Percentiles rank a stretch among this genome's conserved stretches.
Evolutionary conservation across 2,329 filamentous ascomycete genomes (phyloP).

Genomic region (Claviceps spartinae): DNA sequence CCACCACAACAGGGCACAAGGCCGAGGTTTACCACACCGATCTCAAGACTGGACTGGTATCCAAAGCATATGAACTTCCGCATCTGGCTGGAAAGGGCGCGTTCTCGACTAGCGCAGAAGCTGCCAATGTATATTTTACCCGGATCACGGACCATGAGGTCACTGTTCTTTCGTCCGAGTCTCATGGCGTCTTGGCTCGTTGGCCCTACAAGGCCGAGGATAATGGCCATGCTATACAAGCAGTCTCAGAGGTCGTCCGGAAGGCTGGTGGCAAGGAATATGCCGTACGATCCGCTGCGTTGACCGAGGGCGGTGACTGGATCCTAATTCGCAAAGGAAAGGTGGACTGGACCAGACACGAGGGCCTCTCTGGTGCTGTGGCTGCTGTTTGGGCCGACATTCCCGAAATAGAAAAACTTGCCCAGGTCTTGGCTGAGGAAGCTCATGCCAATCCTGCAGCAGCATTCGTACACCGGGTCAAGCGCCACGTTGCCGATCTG

Average conservation of each 20-base stretch:
- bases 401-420: slow-evolving; percentile 58
- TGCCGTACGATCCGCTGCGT: slow-evolving; percentile 64
- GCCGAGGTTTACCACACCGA: slow-evolving; percentile 80
- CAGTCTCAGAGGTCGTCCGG: slow-evolving; percentile 69
- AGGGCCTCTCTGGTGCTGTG: slow-evolving; percentile 68
- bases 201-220: slow-evolving; percentile 47
- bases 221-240: slow-evolving; percentile 43
- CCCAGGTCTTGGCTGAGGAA: slow-evolving; percentile 71
- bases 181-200: slow-evolving; percentile 59
- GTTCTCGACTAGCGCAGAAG: slow-evolving; percentile 65
- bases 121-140: slow-evolving; percentile 79
- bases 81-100: slow-evolving; percentile 55
- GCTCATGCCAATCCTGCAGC: slow-evolving; percentile 64
- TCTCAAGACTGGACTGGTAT: slow-evolving; percentile 51
- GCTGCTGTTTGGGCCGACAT: slow-evolving; percentile 72
- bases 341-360: slow-evolving; percentile 64
- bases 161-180: slow-evolving; percentile 59
- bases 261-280: slow-evolving; percentile 50
- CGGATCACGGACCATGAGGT: slow-evolving; percentile 65
- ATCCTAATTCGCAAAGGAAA: slow-evolving; percentile 72
- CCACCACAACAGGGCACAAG: slow-evolving; percentile 57
- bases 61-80: slow-evolving; percentile 71
- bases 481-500: slow-evolving; percentile 68
- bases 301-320: slow-evolving; percentile 62
- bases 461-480: slow-evolving; percentile 81